Evolutionary conservation across 2,329 filamentous ascomycete genomes (phyloP).

Genomic region (Colletotrichum noveboracense): DNA sequence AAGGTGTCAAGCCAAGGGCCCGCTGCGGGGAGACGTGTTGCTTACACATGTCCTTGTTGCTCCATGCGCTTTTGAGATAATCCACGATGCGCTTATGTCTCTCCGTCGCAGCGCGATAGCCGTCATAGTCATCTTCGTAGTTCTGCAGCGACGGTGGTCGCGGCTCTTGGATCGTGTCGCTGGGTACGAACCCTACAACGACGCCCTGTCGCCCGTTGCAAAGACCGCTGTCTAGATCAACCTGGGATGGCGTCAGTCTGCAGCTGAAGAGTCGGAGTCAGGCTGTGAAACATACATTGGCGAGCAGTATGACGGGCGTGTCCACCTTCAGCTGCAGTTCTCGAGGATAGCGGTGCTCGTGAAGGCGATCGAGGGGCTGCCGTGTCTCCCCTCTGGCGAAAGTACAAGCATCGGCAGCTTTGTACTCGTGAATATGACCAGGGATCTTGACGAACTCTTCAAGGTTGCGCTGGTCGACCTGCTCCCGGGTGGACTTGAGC

Average conservation of each 20-base stretch:
- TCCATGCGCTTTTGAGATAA: no score
- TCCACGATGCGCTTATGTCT: no score
- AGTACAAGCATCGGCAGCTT: no score
- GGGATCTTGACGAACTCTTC: background rate
- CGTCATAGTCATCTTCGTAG: background rate
- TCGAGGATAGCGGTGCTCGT: no score
- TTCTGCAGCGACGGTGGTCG: background rate
- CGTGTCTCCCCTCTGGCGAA: no score
- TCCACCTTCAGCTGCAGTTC: no score
- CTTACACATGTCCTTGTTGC: no score
- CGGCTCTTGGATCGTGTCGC: no score
- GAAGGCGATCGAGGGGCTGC: no score
- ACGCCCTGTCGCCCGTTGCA: constrained; percentile 1
- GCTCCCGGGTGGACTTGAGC: background rate
- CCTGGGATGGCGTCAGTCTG: background rate
- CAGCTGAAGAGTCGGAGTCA: no score
- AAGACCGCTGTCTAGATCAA: background rate
- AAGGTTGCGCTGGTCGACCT: background rate
- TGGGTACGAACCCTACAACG: background rate
- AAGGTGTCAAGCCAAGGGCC: no score
- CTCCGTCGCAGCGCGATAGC: background rate
- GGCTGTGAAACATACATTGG: background rate
- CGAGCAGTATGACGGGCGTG: background rate
- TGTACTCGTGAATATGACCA: background rate
- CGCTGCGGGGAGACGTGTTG: no score